A percentile compares a stretch with the other conserved stretches of the same genome.
phyloP scores from a whole-genome alignment of 768 basidiomycete species.

The Leccinum rimulosum region DNA sequence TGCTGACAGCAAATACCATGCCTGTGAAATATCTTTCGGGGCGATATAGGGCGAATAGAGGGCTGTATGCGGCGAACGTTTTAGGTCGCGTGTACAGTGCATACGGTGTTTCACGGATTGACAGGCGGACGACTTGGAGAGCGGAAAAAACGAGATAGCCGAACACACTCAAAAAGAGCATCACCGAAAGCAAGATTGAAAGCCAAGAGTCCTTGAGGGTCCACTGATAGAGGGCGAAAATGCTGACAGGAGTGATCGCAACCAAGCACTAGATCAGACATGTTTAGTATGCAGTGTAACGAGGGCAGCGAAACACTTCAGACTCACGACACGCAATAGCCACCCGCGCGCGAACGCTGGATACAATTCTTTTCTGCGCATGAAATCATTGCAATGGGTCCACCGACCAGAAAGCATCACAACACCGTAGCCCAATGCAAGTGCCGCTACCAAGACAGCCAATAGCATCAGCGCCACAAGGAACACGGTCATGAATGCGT shows the following conservation, averaged over 20 bases:
- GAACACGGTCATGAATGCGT: constrained; percentile 91
- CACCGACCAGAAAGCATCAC: constrained; percentile 27
- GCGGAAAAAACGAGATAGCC: constrained; percentile 48
- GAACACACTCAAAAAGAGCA: constrained; percentile 55
- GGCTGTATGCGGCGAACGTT: constrained; percentile 44
- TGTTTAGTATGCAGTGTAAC: constrained; percentile 1
- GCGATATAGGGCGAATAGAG: constrained; percentile 69
- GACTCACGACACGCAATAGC: constrained; percentile 64
- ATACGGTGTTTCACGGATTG: constrained; percentile 38
- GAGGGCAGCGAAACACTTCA: background rate
- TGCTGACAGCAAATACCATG: constrained; percentile 50
- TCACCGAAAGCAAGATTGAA: constrained; percentile 72
- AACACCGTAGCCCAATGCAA: constrained; percentile 53
- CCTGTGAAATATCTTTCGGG: constrained; percentile 67
- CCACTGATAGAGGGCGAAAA: constrained; percentile 90
- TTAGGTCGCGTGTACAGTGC: constrained; percentile 36
- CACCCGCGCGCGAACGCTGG: constrained; percentile 53
- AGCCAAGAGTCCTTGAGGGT: constrained; percentile 87
- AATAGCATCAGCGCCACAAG: constrained; percentile 65
- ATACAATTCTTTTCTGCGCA: constrained; percentile 35
- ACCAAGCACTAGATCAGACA: constrained; percentile 50
- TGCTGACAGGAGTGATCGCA: constrained; percentile 62
- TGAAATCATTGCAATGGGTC: constrained; percentile 17
- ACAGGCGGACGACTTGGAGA: constrained; percentile 48
- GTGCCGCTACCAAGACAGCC: constrained; percentile 51